These are phyloP conservation scores for Novymonas esmeraldas DNA, from an alignment of 208 protist species.

Conservation along the genomic window DNA sequence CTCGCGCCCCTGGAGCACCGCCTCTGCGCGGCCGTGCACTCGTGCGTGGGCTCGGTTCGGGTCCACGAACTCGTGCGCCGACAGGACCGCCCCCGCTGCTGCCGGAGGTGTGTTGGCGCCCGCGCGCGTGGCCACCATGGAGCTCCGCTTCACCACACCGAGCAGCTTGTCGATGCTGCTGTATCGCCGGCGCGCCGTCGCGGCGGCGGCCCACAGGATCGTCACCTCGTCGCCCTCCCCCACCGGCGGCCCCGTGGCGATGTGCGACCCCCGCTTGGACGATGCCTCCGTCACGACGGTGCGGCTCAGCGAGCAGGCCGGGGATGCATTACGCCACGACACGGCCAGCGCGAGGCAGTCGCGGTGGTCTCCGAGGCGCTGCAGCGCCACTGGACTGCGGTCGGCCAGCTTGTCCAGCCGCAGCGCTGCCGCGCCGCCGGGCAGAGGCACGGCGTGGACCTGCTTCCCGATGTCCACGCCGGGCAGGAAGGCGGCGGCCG, in stretches of 20 bases:
- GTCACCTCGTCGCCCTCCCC: slow-evolving; percentile 36
- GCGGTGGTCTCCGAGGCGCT: slow-evolving; percentile 7
- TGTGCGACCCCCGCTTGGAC: too few relatives aligned
- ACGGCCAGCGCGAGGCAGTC: slow-evolving; percentile 16
- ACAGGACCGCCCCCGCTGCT: neutral
- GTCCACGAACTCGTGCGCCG: neutral
- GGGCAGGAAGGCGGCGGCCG: slow-evolving; percentile 23
- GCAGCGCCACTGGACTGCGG: neutral
- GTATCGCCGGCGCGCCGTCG: neutral
- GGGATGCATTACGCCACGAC: neutral
- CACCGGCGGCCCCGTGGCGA: slow-evolving; percentile 4
- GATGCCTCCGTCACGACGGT: neutral
- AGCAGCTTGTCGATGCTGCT: neutral
- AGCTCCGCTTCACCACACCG: neutral
- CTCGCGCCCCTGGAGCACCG: too few relatives aligned
- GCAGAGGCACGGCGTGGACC: slow-evolving; percentile 9
- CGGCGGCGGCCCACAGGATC: slow-evolving; percentile 12
- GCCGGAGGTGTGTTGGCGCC: neutral
- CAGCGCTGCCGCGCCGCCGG: slow-evolving; percentile 24
- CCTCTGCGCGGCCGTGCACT: neutral
- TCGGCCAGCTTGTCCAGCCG: slow-evolving; percentile 11
- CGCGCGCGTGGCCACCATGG: neutral
- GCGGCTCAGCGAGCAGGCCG: neutral
- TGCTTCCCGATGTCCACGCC: slow-evolving; percentile 22
- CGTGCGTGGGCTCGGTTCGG: neutral